Evolutionary conservation across 1,284 basidiomycete species (phyloP), one percentile per base, ranked within the genome.

Genomic region (Hypsizygus ulmarius): DNA sequence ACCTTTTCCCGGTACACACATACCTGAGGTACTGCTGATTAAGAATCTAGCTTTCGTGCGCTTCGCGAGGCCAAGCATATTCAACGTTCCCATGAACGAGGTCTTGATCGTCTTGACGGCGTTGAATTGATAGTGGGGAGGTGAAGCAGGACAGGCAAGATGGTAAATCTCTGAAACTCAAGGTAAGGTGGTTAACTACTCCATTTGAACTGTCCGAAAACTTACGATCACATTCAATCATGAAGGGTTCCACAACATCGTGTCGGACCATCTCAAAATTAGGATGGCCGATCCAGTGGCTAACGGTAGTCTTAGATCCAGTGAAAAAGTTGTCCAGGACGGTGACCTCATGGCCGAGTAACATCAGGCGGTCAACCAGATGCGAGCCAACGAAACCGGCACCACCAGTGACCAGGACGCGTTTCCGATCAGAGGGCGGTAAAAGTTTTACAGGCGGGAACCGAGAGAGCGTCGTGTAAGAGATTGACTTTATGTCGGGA

Each of bases 251-350:
- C 42, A 96, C 88, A 15, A 99, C 90, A 67, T 99, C 96, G 69
- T 98, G 96, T 51, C 96, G 84, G 55, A 98, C 91, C 70, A 98
- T 77, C 71, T 98, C 96, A 60, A 99, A 99, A 74, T 97, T 97
- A 51, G 96, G 96, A 69, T 99, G 96, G 2, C 96, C 96, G 54
- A 94, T 79, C 91, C 91, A 94, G 66, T 95, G 92, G 53, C 86
- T 89, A 57, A 97, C 84, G 43, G 93, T 95, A 28, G 91, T 94
- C 69, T 95, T 95, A 45, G 90, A 91, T 15, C 96, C 96, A 16
- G 95, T 97, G 74, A 98, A 98, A 68, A 98, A 98, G 74, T 97
- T 97, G 75, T 98, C 96, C 46, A 98, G 72, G 49, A 98, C 96
- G 45, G 93, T 94, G 56, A 98, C 94, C 67, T 98, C 95, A 68